A percentile compares a stretch with the other conserved stretches of the same genome.
These are phyloP conservation scores for Tubosaeta sp. DNA, from an alignment of 768 basidiomycete species.

Conservation along the genomic window DNA sequence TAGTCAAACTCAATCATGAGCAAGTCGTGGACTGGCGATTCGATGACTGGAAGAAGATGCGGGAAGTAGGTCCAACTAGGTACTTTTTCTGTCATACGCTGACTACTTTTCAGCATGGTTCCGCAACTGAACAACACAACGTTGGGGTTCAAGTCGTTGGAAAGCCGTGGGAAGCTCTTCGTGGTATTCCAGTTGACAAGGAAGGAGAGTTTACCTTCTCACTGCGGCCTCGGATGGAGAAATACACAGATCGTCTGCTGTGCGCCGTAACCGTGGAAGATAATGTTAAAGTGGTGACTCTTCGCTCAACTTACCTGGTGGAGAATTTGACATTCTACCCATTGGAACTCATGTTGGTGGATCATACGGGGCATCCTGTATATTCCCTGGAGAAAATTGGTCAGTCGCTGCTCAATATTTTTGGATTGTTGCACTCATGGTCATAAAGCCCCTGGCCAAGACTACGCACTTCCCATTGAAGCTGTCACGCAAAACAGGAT, in stretches of 20 bases:
- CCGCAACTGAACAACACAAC: slow-evolving; percentile 68
- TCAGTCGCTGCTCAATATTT: slow-evolving; percentile 24
- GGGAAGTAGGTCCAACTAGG: slow-evolving; percentile 59
- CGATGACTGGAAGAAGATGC: slow-evolving; percentile 90
- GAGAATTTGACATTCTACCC: slow-evolving; percentile 91
- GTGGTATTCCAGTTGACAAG: slow-evolving; percentile 84
- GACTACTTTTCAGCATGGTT: slow-evolving; percentile 34
- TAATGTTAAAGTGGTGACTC: slow-evolving; percentile 90
- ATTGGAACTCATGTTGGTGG: slow-evolving; percentile 85
- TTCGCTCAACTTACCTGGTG: slow-evolving; percentile 89
- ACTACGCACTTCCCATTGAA: slow-evolving; percentile 87
- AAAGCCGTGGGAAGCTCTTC: slow-evolving; percentile 85
- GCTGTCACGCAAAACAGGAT: slow-evolving; percentile 79
- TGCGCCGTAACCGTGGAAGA: slow-evolving; percentile 88
- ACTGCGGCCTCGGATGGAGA: slow-evolving; percentile 74
- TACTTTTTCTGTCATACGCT: neutral
- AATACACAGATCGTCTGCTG: slow-evolving; percentile 73
- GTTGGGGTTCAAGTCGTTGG: slow-evolving; percentile 82
- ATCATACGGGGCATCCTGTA: slow-evolving; percentile 77
- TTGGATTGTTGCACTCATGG: slow-evolving; percentile 49
- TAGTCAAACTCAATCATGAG: slow-evolving; percentile 65
- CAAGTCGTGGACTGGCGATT: slow-evolving; percentile 91
- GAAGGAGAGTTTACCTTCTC: slow-evolving; percentile 90
- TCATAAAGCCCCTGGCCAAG: slow-evolving; percentile 74
- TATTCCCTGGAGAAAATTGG: slow-evolving; percentile 82